Percentiles rank a stretch among this genome's conserved stretches.
These are phyloP conservation scores for Dichomitus squalens DNA, from an alignment of 1,284 basidiomycete species.

Conservation along the genomic window DNA sequence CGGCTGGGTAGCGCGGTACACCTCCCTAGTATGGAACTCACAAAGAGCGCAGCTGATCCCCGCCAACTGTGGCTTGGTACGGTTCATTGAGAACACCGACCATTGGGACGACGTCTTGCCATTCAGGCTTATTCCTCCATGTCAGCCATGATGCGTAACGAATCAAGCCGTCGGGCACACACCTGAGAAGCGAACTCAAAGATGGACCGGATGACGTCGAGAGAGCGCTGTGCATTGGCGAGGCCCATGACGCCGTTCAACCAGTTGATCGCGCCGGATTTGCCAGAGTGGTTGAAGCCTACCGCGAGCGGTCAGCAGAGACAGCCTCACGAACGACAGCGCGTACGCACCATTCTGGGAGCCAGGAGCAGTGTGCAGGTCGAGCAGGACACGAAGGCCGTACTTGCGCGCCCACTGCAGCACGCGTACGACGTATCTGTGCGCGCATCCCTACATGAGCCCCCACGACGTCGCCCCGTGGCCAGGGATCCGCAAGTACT, in stretches of 20 bases:
- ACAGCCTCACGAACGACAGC: slow-evolving; percentile 3
- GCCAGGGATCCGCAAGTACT: neutral
- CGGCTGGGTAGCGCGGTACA: neutral
- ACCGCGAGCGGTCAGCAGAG: neutral
- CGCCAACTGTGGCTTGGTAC: slow-evolving; percentile 41
- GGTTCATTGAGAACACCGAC: slow-evolving; percentile 46
- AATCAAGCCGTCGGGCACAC: neutral
- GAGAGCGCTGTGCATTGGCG: slow-evolving; percentile 60
- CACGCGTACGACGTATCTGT: slow-evolving; percentile 74
- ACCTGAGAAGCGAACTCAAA: slow-evolving; percentile 63
- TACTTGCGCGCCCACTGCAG: slow-evolving; percentile 89
- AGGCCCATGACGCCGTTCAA: slow-evolving; percentile 64
- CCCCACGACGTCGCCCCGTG: slow-evolving; percentile 19
- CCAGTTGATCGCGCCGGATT: slow-evolving; percentile 53
- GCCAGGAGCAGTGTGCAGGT: slow-evolving; percentile 83
- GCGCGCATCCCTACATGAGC: neutral
- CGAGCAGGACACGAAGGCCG: slow-evolving; percentile 83
- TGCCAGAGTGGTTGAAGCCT: slow-evolving; percentile 57
- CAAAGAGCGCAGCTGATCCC: slow-evolving; percentile 39
- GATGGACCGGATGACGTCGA: slow-evolving; percentile 59
- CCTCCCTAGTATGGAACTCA: slow-evolving; percentile 24
- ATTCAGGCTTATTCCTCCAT: slow-evolving; percentile 44
- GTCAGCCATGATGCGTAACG: neutral
- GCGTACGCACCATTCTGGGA: slow-evolving; percentile 63
- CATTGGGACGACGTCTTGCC: slow-evolving; percentile 51